Percentiles rank a stretch among this genome's conserved stretches.
phyloP scores from a whole-genome alignment of 495 filamentous ascomycete genomes.

The Cryomyces minteri region DNA sequence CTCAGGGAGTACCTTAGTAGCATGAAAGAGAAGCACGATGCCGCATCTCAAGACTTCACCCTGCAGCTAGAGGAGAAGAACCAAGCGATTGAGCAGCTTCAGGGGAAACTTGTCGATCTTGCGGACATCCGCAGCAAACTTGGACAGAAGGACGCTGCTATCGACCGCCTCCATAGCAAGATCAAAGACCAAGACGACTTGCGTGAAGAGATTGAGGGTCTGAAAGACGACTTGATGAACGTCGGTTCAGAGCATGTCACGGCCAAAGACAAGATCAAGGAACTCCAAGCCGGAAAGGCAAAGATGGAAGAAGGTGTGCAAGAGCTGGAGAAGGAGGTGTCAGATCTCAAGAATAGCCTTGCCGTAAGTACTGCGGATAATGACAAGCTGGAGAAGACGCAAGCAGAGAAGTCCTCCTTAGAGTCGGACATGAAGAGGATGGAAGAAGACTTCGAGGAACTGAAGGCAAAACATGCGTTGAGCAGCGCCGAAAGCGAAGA shows the following conservation, averaged over 20 bases:
- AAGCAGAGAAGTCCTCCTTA: conserved; percentile 21
- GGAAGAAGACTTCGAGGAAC: conserved; percentile 22
- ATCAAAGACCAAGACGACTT: conserved; percentile 61
- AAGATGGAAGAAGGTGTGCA: conserved; percentile 13
- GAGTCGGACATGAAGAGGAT: conserved; percentile 9
- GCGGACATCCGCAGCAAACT: conserved; percentile 19
- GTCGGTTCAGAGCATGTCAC: conserved; percentile 69
- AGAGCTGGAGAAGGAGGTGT: conserved; percentile 39
- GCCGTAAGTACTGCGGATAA: not conserved
- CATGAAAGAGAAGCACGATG: too few relatives aligned
- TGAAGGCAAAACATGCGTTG: conserved; percentile 33
- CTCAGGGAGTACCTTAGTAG: not conserved
- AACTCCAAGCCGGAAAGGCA: conserved; percentile 38
- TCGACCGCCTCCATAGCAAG: conserved; percentile 45
- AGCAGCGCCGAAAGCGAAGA: conserved; percentile 32
- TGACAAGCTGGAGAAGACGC: conserved; percentile 35
- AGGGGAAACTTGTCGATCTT: conserved; percentile 14
- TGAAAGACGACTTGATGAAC: conserved; percentile 58
- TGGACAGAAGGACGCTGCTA: conserved; percentile 49
- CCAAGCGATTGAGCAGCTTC: conserved; percentile 25
- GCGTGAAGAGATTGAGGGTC: conserved; percentile 67
- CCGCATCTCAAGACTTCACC: not conserved
- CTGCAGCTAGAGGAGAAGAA: conserved; percentile 8
- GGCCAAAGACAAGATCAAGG: conserved; percentile 61
- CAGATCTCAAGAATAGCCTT: conserved; percentile 18